Percentiles rank a stretch among this genome's conserved stretches.
These are phyloP conservation scores for Saussurea involucrata DNA, from an alignment of 129 eudicot species.

Conservation along the genomic window DNA sequence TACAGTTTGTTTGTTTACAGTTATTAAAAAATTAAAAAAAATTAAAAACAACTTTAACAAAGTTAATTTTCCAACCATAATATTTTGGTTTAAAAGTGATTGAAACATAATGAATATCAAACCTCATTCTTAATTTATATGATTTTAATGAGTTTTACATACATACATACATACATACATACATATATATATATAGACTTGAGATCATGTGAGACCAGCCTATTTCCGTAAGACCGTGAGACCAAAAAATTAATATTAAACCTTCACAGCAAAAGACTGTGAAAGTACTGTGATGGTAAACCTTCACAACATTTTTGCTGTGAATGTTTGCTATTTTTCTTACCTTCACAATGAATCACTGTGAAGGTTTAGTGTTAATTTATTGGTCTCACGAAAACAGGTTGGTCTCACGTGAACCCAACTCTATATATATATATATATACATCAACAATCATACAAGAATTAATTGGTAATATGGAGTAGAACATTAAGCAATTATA, in stretches of 20 bases:
- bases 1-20: constrained; percentile 20
- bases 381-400: too few relatives aligned
- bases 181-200: too few relatives aligned
- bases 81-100: constrained; percentile 2
- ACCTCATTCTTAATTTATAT: neutral
- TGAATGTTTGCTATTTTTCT: too few relatives aligned
- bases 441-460: neutral
- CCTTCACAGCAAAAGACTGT: too few relatives aligned
- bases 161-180: neutral
- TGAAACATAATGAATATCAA: neutral
- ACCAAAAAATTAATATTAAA: too few relatives aligned
- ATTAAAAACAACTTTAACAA: constrained; percentile 28
- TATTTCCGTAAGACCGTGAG: too few relatives aligned
- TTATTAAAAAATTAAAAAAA: constrained; percentile 19
- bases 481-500: neutral
- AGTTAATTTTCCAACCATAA: constrained; percentile 4
- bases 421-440: neutral
- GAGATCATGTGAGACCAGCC: too few relatives aligned
- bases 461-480: neutral
- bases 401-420: too few relatives aligned
- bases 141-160: neutral
- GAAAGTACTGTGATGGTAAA: too few relatives aligned
- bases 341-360: too few relatives aligned
- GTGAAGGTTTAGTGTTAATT: too few relatives aligned
- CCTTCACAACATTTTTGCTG: too few relatives aligned